These are phyloP conservation scores for Lomentospora prolificans DNA, from an alignment of 2,329 filamentous ascomycete genomes.

Conservation along the genomic window DNA sequence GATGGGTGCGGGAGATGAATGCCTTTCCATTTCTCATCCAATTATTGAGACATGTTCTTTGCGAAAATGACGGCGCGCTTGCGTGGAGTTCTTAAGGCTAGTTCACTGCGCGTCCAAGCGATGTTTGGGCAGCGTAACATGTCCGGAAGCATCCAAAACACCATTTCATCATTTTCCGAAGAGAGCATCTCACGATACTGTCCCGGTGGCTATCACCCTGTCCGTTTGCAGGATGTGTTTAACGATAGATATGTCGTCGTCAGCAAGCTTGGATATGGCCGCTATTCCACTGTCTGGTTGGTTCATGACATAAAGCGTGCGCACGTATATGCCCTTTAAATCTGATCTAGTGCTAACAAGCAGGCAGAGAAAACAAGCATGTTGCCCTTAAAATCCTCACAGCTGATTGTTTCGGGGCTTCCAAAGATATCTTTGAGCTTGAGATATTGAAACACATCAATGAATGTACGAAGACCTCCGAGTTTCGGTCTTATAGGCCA, in stretches of 20 bases:
- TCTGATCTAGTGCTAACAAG: not conserved
- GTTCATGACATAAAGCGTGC: constrained; percentile 13
- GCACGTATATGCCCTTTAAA: not conserved
- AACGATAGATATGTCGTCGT: constrained; percentile 14
- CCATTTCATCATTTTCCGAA: constrained; percentile 7
- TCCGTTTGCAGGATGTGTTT: constrained; percentile 16
- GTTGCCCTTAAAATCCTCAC: constrained; percentile 20
- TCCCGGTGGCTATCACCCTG: constrained; percentile 16
- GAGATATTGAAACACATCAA: constrained; percentile 13
- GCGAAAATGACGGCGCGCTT: not conserved
- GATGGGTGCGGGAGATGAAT: too few species aligned
- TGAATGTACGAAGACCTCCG: not conserved
- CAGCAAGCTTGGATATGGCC: constrained; percentile 17
- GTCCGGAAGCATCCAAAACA: not conserved
- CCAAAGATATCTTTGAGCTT: constrained; percentile 13
- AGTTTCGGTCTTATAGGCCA: not conserved
- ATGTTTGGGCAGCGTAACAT: not conserved
- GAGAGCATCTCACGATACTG: constrained; percentile 13
- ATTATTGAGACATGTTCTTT: not conserved
- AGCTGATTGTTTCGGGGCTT: constrained; percentile 11
- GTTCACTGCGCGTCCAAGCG: not conserved
- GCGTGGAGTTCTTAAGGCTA: not conserved
- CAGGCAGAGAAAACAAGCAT: constrained; percentile 11
- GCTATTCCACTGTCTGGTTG: constrained; percentile 18
- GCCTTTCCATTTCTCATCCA: not conserved